Base-by-base conservation (phyloP, 495 filamentous ascomycete genomes). In the Platismatia glauca region DNA sequence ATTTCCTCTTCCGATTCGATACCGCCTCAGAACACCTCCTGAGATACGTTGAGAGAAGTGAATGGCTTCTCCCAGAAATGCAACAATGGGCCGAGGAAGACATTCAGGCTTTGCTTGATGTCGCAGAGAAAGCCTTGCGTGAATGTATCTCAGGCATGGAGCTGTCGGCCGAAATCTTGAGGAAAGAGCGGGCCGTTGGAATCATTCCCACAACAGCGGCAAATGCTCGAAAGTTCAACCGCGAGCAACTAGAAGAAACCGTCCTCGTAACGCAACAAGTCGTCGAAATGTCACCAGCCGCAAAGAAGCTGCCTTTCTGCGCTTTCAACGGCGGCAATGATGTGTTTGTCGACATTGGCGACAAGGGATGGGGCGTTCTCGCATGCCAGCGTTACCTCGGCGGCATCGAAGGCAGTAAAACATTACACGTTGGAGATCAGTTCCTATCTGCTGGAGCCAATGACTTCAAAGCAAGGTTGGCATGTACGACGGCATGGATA, bases 241-340 rank as follows among this genome's bases (percentile, higher is more conserved):
- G 95, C 3, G 95, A 99, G 73, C 87, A 88, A 59, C 80, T 97
- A 22, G 94, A 99, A 72, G 95, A 99, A 75, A 97, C 92, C 0
- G 95, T 99, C 0, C 79, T 99, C 12, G 89, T 91, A 4, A 89
- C 90, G 27, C 93, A 97, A 69, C 95, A 95, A 73, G 89, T 89
- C 20, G 81, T 97, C 0, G 91, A 97, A 71, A 80, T 91, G 50
- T 93, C 88, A 41, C 76, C 80, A 2, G 84, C 87, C 1, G 86
- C 86, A 0, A 74, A 78, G 20, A 73, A 83, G 6, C 76, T 99
- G 24, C 94, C 95, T 1, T 99, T 99, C 70, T 99, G 95, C 70
- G 95, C 94, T 29, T 99, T 99, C 77, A 97, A 99, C 72, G 94
- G 91, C 29, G 92, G 93, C 11, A 92, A 95, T 61, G 91, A 97